These are phyloP conservation scores for Capronia coronata DNA, from an alignment of 2,329 filamentous ascomycete genomes.

Conservation along the genomic window DNA sequence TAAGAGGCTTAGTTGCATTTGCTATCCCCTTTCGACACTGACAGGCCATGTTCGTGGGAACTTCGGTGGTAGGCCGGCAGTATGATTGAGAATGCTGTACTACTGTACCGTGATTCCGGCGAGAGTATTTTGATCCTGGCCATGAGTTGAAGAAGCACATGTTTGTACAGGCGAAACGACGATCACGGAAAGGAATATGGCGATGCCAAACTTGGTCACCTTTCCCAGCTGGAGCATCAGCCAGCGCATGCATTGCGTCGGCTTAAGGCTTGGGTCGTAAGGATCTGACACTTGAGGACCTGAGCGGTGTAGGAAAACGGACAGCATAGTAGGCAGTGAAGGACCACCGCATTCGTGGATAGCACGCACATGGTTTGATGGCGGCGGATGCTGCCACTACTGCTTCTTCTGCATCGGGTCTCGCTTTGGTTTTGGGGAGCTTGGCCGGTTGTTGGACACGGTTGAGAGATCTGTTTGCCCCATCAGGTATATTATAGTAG, in stretches of 20 bases:
- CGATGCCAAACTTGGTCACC: not conserved
- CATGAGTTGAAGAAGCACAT: slow-evolving; percentile 10
- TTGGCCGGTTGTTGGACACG: too few species aligned
- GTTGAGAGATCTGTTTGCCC: not conserved
- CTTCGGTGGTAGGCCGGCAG: too few species aligned
- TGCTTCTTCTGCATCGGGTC: not conserved
- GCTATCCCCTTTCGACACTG: too few species aligned
- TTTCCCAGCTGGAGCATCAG: slow-evolving; percentile 7
- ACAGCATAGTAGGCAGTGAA: not conserved
- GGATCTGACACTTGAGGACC: too few species aligned
- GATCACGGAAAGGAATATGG: not conserved
- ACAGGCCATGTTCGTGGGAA: too few species aligned
- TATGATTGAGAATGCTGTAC: not conserved
- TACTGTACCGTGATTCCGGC: not conserved
- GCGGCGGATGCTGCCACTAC: too few species aligned
- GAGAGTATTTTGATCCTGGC: not conserved
- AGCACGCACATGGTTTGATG: not conserved
- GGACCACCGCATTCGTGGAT: too few species aligned
- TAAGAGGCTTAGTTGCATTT: not conserved
- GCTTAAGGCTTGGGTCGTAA: too few species aligned
- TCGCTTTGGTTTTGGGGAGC: not conserved
- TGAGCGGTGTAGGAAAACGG: not conserved
- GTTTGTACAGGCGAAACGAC: not conserved
- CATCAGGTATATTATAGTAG: too few species aligned
- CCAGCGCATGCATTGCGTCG: slow-evolving; percentile 9